Evolutionary conservation across 1,284 basidiomycete genomes (phyloP), one percentile per base, ranked within the genome.

Genomic region (Trametes polyzona): DNA sequence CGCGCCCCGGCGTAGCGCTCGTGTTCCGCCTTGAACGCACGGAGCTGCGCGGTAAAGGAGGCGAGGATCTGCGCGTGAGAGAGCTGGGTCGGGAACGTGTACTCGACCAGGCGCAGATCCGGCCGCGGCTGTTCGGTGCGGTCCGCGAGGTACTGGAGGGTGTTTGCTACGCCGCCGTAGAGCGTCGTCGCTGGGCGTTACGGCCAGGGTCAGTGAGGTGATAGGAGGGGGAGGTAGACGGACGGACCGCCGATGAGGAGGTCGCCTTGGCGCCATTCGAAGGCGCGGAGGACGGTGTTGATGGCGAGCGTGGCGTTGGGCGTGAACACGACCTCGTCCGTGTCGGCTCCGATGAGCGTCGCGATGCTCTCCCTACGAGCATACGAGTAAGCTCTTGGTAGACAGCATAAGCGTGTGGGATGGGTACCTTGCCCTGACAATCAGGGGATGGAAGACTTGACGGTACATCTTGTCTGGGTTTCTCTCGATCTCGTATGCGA

Each of bases 261-360:
- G 63, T 86, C 83, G 4, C 77, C 80, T 23, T 78, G 72, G 29
- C 74, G 67, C 80, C 80, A 85, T 24, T 76, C 72, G 24, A 93
- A 76, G 65, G 90, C 91, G 39, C 79, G 71, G 41, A 91, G 66
- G 30, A 93, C 74, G 10, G 83, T 89, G 64, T 86, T 85, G 40
- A 93, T 63, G 1, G 87, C 90, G 63, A 84, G 81, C 0, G 85
- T 85, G 0, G 86, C 78, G 61, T 91, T 92, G 4, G 79, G 76
- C 0, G 87, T 83, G 19, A 93, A 67, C 9, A 92, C 87, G 17
- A 84, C 77, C 59, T 93, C 89, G 39, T 90, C 83, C 0, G 69
- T 55, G 2, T 80, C 69, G 0, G 84, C 87, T 4, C 83, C 81
- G 30, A 92, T 75, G 19, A 92, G 66, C 35, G 81, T 75, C 0